Percentiles rank a stretch among this genome's conserved stretches.
Evolutionary conservation across 2,329 filamentous ascomycete genomes (phyloP).

Genomic region (Blumeria hordei): DNA sequence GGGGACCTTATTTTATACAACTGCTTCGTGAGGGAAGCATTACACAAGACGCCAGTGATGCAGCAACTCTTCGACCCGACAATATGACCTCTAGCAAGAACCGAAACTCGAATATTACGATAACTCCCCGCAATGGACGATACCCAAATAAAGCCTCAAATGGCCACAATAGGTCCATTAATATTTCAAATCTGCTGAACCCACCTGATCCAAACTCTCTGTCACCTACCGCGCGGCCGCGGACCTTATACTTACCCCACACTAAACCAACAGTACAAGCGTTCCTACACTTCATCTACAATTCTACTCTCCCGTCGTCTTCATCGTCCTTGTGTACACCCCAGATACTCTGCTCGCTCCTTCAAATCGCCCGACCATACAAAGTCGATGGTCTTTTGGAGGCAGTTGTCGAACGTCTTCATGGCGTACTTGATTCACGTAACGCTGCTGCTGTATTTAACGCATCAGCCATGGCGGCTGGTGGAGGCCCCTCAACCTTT

Average conservation of each 20-base stretch:
- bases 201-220: slow-evolving; percentile 8
- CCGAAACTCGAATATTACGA: slow-evolving; percentile 65
- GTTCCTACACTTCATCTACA: slow-evolving; percentile 82
- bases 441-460: slow-evolving; percentile 97
- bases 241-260: slow-evolving; percentile 81
- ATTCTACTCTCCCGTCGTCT: slow-evolving; percentile 57
- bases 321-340: slow-evolving; percentile 67
- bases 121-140: slow-evolving; percentile 39
- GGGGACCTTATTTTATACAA: slow-evolving; percentile 92
- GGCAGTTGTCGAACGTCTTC: slow-evolving; percentile 73
- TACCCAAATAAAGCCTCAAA: not conserved
- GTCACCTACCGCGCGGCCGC: slow-evolving; percentile 32
- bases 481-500: slow-evolving; percentile 57
- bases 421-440: slow-evolving; percentile 68
- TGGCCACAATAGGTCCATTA: not conserved
- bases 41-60: slow-evolving; percentile 45
- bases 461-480: slow-evolving; percentile 90
- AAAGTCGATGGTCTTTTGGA: slow-evolving; percentile 81
- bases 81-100: slow-evolving; percentile 30
- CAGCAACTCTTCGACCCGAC: slow-evolving; percentile 40
- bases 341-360: slow-evolving; percentile 81
- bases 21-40: slow-evolving; percentile 52
- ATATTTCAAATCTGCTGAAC: slow-evolving; percentile 5
- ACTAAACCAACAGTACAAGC: slow-evolving; percentile 75
- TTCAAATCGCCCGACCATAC: slow-evolving; percentile 84